Base-by-base conservation (phyloP, 805 yeast species). In the Lipomyces yamadae region DNA sequence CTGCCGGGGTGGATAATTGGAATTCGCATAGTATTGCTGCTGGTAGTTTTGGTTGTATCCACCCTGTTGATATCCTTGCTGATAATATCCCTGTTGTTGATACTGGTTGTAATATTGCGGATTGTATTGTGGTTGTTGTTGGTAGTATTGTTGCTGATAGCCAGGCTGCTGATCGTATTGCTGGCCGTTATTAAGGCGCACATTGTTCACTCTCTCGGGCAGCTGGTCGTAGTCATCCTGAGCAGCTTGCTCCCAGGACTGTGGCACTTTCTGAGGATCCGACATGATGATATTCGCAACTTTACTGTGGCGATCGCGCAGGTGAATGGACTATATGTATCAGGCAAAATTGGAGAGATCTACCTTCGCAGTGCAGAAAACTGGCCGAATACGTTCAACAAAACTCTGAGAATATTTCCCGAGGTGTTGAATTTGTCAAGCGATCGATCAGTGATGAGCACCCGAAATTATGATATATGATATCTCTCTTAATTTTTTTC, bases 221-320 rank as follows among this genome's bases (percentile, higher is more conserved):
- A 67, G 65, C 55, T 63, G 60, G 52, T 60, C 34, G 63, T 62
- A 58, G 58, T 69, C 72, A 34, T 68, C 68, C 62, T 55, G 68
- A 4, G 66, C 57, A 6, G 60, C 56, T 61, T 69, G 71, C 52
- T 69, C 71, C 72, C 71, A 68, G 39, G 64, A 62, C 65, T 65
- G 70, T 2, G 65, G 66, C 59, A 58, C 66, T 50, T 66, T 33
- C 61, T 63, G 66, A 29, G 62, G 60, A 62, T 67, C 60, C 11
- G 70, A 60, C 65, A 63, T 62, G 34, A 32, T 32, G 39, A 30
- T 1, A 10, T 18, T 18, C 15, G 34, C 24, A 24, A 52, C 55
- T 52, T 32, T 29, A n/a, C n/a, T n/a, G 55, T 11, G 55, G 4
- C 30, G 55, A 52, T 15, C 8, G 15, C 24, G 48, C 0, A n/a